A percentile compares a stretch with the other conserved stretches of the same genome.
phyloP scores from a whole-genome alignment of 768 basidiomycete genomes.

The Gelatoporia subvermispora region DNA sequence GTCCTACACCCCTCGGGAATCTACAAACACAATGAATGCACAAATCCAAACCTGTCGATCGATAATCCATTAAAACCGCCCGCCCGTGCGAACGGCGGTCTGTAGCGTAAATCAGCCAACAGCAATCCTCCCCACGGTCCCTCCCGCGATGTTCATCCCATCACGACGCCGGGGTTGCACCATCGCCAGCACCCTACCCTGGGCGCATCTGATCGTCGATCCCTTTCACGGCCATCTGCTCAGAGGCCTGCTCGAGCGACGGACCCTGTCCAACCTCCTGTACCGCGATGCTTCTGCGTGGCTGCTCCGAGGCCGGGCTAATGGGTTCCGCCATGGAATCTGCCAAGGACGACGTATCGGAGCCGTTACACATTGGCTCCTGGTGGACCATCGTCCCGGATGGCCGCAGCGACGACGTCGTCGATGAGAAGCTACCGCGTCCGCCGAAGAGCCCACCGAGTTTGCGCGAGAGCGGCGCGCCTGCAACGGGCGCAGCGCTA shows the following conservation, averaged over 20 bases:
- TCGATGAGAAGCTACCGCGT: slow-evolving; percentile 49
- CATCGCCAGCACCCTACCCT: no score
- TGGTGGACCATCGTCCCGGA: slow-evolving; percentile 19
- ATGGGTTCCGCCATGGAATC: slow-evolving; percentile 51
- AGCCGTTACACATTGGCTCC: slow-evolving; percentile 45
- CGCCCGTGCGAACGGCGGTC: no score
- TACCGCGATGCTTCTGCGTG: slow-evolving; percentile 12
- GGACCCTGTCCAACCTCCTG: slow-evolving; percentile 1
- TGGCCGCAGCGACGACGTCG: slow-evolving; percentile 28
- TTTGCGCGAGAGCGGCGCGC: slow-evolving; percentile 53
- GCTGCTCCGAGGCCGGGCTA: slow-evolving; percentile 38
- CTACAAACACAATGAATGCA: no score
- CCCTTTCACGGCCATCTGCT: no score
- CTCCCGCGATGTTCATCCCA: no score
- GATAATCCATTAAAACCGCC: no score
- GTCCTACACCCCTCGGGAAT: no score
- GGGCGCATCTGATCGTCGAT: no score
- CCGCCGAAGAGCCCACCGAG: slow-evolving; percentile 68
- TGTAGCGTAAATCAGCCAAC: no score
- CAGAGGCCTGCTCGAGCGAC: background rate
- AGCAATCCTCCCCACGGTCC: no score
- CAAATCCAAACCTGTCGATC: no score
- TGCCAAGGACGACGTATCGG: slow-evolving; percentile 51
- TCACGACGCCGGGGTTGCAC: no score
- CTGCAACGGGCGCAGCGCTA: slow-evolving; percentile 23